Percentiles rank a stretch among this genome's conserved stretches.
phyloP scores from a whole-genome alignment of 441 rosid genomes.

The Pelargonium cotyledonis region DNA sequence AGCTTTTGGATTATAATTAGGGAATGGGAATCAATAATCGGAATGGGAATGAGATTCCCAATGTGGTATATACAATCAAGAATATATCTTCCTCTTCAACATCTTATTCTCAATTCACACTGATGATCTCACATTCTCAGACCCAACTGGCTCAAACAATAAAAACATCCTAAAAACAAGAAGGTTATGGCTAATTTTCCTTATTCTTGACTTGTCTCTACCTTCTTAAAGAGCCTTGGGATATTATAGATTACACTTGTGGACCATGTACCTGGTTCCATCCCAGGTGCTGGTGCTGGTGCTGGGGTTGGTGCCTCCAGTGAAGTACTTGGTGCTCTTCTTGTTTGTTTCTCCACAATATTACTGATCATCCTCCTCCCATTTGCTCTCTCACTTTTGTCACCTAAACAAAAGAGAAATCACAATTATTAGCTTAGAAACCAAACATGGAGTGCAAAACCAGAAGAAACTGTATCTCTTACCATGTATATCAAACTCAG shows the following conservation, averaged over 20 bases:
- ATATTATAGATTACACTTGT: neutral
- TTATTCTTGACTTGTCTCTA: neutral
- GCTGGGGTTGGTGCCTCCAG: constrained; percentile 16
- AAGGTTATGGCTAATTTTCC: too few species aligned
- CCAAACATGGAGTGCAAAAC: neutral
- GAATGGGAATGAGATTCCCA: too few species aligned
- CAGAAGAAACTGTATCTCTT: neutral
- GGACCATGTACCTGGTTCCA: constrained; percentile 14
- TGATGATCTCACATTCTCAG: too few species aligned
- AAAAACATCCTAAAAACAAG: too few species aligned
- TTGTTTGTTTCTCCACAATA: constrained; percentile 22
- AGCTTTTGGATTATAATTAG: too few species aligned
- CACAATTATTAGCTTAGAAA: neutral
- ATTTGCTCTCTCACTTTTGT: constrained; percentile 23
- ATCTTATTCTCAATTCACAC: too few species aligned
- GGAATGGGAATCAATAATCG: too few species aligned
- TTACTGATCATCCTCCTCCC: constrained; percentile 39
- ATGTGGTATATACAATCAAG: too few species aligned
- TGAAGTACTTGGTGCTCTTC: constrained; percentile 12
- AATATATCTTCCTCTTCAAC: too few species aligned
- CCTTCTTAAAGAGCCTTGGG: constrained; percentile 14
- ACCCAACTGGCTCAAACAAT: too few species aligned
- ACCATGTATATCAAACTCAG: constrained; percentile 27
- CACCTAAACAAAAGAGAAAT: constrained; percentile 17
- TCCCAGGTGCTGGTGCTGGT: constrained; percentile 24